These are phyloP conservation scores for Penicillium sp. DNA, from an alignment of 2,329 filamentous ascomycete species.

Conservation along the genomic window DNA sequence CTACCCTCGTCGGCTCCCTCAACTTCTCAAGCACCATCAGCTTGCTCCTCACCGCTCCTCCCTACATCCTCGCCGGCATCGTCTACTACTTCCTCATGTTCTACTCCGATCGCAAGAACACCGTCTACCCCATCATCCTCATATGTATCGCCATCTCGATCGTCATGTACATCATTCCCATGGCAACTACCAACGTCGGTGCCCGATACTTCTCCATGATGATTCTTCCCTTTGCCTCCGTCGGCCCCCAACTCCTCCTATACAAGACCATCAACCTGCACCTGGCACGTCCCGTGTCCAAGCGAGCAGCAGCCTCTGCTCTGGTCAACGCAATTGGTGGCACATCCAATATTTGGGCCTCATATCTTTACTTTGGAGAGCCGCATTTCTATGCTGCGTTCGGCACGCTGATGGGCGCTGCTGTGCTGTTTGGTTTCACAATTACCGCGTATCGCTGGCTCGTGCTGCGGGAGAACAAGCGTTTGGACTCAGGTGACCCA, in stretches of 20 bases:
- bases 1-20: constrained; percentile 26
- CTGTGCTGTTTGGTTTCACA: constrained; percentile 31
- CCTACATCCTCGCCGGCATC: constrained; percentile 46
- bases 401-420: constrained; percentile 37
- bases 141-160: constrained; percentile 37
- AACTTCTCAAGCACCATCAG: constrained; percentile 38
- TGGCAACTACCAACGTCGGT: constrained; percentile 40
- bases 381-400: constrained; percentile 46
- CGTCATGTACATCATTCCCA: constrained; percentile 42
- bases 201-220: constrained; percentile 49
- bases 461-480: constrained; percentile 42
- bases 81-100: constrained; percentile 40
- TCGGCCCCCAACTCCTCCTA: constrained; percentile 44
- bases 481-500: constrained; percentile 41
- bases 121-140: constrained; percentile 38
- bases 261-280: constrained; percentile 48
- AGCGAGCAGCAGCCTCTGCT: constrained; percentile 46
- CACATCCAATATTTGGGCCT: constrained; percentile 29
- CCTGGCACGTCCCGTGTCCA: constrained; percentile 44
- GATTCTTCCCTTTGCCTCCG: constrained; percentile 43
- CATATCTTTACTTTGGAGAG: constrained; percentile 24
- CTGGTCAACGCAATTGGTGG: constrained; percentile 40
- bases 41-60: constrained; percentile 51
- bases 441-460: constrained; percentile 44
- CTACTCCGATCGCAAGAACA: constrained; percentile 43